A percentile compares a stretch with the other conserved stretches of the same genome.
Conservation (phyloP, 2,329 filamentous ascomycete species). For the Atkinsonella texensis region DNA sequence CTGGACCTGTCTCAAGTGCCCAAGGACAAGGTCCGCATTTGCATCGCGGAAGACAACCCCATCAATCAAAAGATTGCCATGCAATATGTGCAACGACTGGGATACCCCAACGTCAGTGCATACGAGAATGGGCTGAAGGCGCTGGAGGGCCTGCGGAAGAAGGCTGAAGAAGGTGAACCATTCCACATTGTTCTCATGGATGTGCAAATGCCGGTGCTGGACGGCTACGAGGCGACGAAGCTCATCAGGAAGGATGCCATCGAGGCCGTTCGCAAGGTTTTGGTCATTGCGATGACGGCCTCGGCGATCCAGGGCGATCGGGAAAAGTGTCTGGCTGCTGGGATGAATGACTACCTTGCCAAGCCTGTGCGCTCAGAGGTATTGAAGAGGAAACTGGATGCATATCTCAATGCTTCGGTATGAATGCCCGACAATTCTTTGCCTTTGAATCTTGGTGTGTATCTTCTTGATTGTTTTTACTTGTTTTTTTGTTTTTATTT, state of each 20-base stretch:
- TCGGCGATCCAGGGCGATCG: slow-evolving; percentile 88
- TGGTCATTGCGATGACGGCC: slow-evolving; percentile 97
- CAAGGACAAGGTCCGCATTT: slow-evolving; percentile 70
- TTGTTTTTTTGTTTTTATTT: background rate
- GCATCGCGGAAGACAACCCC: slow-evolving; percentile 88
- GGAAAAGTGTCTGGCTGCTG: slow-evolving; percentile 88
- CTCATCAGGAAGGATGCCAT: slow-evolving; percentile 66
- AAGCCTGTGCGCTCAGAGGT: slow-evolving; percentile 89
- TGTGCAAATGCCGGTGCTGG: slow-evolving; percentile 88
- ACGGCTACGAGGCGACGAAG: slow-evolving; percentile 85
- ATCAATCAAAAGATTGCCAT: slow-evolving; percentile 94
- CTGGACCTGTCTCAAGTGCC: slow-evolving; percentile 62
- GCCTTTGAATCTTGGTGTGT: too few species aligned
- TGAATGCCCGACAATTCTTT: background rate
- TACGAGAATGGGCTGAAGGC: slow-evolving; percentile 85
- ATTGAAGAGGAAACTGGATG: slow-evolving; percentile 67
- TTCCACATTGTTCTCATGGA: slow-evolving; percentile 94
- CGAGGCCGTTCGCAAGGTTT: slow-evolving; percentile 63
- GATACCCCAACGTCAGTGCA: slow-evolving; percentile 70
- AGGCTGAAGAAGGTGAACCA: slow-evolving; percentile 57
- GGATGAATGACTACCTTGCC: slow-evolving; percentile 95
- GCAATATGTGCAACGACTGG: slow-evolving; percentile 75
- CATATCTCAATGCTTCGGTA: slow-evolving; percentile 34
- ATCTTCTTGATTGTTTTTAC: background rate
- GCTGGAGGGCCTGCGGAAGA: slow-evolving; percentile 69